Base-by-base conservation (phyloP, 306 rosid genomes). In the Trifolium dubium region DNA sequence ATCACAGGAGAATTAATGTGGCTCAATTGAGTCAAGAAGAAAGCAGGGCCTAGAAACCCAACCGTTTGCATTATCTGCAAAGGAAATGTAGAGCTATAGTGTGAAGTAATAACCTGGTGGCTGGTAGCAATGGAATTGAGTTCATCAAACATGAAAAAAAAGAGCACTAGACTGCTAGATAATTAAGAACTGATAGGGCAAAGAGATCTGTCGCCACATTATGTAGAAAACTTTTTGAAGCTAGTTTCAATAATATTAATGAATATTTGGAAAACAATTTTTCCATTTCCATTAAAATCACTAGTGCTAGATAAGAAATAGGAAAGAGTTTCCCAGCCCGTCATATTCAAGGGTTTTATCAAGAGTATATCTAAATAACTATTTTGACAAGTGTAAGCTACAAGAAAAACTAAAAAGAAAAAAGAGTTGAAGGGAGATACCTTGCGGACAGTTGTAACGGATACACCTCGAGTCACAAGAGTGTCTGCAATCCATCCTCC, bases 401-500 rank as follows among this genome's bases (percentile, higher is more conserved):
- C 6, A 19, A 18, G 32, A 54, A 54, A 54, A 54, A 18, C 31
- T 19, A 19, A 19, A 54, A 23, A 15, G 7, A 18, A 40, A 5
- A 4, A 54, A 35, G 59, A 44, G 19, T 64, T 46, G 46, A 49
- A 63, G 68, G 28, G n/a, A 49, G 58, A 74, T 89, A 91, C 98
- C 98, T 94, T 94, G 62, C 98, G 98, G 71, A 94, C 98, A 31
- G 46, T 89, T 23, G 98, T 94, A 71, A 94, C 91, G 0, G 98
- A 88, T 41, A 83, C 2, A 73, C 98, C 98, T 83, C 73, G 92
- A 77, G 89, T 91, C 30, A 94, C 96, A 18, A 94, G 96, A 61
- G 98, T 89, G 87, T 94, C 97, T 35, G 98, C 98, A 69, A 94
- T 94, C 98, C 98, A 94, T 49, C 98, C 98, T 31, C 98, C 98